Base-by-base conservation (phyloP, 2,329 filamentous ascomycete genomes). In the Fusarium hostae region DNA sequence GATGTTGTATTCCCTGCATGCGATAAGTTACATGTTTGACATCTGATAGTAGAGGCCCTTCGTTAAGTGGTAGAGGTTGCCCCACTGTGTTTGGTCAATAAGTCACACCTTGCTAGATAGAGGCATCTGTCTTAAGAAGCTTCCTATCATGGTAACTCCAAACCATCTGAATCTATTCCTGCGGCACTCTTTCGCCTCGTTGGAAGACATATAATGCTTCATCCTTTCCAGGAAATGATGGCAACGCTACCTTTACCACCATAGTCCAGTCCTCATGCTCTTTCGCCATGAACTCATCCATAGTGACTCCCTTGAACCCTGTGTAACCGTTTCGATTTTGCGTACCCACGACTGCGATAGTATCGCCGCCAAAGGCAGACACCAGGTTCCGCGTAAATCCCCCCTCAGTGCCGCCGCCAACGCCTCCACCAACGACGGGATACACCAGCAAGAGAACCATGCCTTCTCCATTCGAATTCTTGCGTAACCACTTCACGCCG, bases 251-350 rank as follows among this genome's bases (percentile, higher is more conserved):
- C 81, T 92, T 90, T 18, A 88, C 84, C 5, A 88, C 84, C 78
- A 87, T 86, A 54, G 85, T 84, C 87, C 90, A 94, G 3, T 82
- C 84, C 30, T 76, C 78, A 73, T 88, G 85, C 76, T 91, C 87
- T 51, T 79, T 81, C 66, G 81, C 86, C 82, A 94, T 89, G 83
- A 89, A 94, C 75, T 90, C 86, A 73, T 90, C 90, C 78, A 93
- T 88, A 28, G 86, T 89, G 79, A 86, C 82, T 71, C 86, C 84
- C 59, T 83, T 85, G 78, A 94, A 94, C 0, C 87, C 90, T 1
- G 92, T 94, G 77, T 92, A 94, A 4, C 92, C 91, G 78, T 93
- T 94, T 24, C 81, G 81, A 77, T 94, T 94, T 81, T 94, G 91
- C 26, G 92, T 93, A 24, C 92, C 92, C 3, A 91, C 91, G 18